phyloP scores from a whole-genome alignment of 2,329 filamentous ascomycete species.

The Fusarium mangiferae region DNA sequence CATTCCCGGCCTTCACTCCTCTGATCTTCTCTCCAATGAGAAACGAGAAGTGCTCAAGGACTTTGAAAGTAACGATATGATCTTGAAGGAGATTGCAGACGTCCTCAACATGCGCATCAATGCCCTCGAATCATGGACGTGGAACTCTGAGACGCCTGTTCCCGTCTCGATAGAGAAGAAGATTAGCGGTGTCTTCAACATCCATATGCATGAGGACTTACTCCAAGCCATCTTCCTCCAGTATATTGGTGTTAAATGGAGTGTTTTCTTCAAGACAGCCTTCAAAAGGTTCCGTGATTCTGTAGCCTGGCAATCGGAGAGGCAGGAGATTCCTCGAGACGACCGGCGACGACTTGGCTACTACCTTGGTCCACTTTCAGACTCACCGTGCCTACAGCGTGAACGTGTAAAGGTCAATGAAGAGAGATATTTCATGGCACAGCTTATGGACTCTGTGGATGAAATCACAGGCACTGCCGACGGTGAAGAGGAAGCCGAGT shows the following conservation, averaged over 20 bases:
- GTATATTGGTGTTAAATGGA: constrained; percentile 60
- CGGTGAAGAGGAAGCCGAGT: constrained; percentile 54
- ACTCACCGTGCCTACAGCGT: constrained; percentile 41
- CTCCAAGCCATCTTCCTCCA: constrained; percentile 63
- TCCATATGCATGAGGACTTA: constrained; percentile 64
- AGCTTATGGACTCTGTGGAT: constrained; percentile 49
- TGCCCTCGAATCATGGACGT: constrained; percentile 58
- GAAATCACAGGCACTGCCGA: constrained; percentile 43
- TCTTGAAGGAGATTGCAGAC: constrained; percentile 61
- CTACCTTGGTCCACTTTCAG: constrained; percentile 48
- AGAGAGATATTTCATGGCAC: constrained; percentile 58
- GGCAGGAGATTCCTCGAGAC: constrained; percentile 43
- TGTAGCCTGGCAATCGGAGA: constrained; percentile 51
- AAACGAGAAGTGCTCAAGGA: constrained; percentile 55
- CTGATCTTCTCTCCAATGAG: constrained; percentile 57
- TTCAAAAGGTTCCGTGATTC: constrained; percentile 48
- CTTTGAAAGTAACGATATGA: constrained; percentile 53
- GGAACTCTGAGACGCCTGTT: constrained; percentile 53
- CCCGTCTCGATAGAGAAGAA: constrained; percentile 57
- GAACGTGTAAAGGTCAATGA: constrained; percentile 48
- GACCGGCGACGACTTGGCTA: constrained; percentile 48
- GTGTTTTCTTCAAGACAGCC: constrained; percentile 53
- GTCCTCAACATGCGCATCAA: constrained; percentile 63
- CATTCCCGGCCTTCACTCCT: constrained; percentile 55
- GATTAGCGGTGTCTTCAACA: constrained; percentile 59